Percentiles rank a stretch among this genome's conserved stretches.
Conservation (phyloP, 805 yeast species). For the Starmerella sp. region DNA sequence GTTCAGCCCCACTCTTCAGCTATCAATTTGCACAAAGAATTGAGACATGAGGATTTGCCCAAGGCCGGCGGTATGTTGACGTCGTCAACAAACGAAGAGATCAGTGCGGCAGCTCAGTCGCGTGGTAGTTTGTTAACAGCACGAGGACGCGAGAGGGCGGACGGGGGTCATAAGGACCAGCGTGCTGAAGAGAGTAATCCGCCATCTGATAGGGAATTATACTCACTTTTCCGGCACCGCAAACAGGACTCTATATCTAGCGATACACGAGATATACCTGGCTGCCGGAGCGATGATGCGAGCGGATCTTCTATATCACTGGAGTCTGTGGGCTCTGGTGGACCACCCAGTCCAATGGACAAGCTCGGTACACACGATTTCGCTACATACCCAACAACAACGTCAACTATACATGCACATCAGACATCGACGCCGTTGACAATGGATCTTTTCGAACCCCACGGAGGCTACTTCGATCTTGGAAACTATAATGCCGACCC, state of each 20-base stretch:
- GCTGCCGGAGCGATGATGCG: constrained; percentile 1
- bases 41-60: not conserved
- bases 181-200: not conserved
- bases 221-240: not conserved
- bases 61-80: not conserved
- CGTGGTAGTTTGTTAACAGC: not conserved
- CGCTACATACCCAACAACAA: not conserved
- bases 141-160: not conserved
- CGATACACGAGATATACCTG: not conserved
- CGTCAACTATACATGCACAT: not conserved
- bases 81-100: not conserved
- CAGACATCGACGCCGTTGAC: not conserved
- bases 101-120: not conserved
- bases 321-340: not conserved
- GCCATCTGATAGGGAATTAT: not conserved
- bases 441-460: not conserved
- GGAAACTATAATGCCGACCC: not conserved
- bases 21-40: not conserved
- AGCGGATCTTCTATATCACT: not conserved
- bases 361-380: not conserved
- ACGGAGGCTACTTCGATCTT: not conserved
- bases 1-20: not conserved
- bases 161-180: not conserved
- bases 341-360: not conserved
- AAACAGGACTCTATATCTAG: not conserved